Base-by-base conservation (phyloP, 2,329 filamentous ascomycete genomes). In the Pseudocercospora fijiensis region DNA sequence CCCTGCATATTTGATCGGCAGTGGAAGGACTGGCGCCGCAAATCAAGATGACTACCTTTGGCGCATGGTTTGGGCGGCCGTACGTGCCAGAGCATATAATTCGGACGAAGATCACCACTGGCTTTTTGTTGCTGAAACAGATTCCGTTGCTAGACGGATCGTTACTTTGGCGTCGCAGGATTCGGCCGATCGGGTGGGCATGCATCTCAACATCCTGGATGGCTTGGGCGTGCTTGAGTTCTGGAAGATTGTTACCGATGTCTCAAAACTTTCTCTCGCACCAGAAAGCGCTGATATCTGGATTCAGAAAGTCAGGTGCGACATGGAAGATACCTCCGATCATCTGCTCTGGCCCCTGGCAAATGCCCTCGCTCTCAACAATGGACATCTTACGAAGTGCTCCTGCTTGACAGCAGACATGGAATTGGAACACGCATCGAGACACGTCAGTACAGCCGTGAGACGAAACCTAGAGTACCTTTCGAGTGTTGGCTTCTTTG, bases 41-140 rank as follows among this genome's bases (percentile, higher is more conserved):
- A 60, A 60, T 26, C 58, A 60, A 43, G 58, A 60, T 55, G 58
- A 60, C 24, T 55, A 60, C n/a, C 45, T 60, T 6, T 60, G 58
- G 58, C 45, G 58, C 9, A 43, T 60, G 9, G 47, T 60, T 4
- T 60, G 58, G 58, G 58, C 58, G 22, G 33, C 49, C 5, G 11
- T 45, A 13, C 58, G 58, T 27, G 27, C 33, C 37, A 26, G 45
- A 33, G 28, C 24, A 37, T 51, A 53, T 27, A 37, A 52, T 20
- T 18, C 22, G 16, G 58, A 53, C 58, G 53, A 57, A n/a, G 16
- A 57, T 9, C 16, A 60, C n/a, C 58, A 60, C 13, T 60, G 58
- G 58, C 58, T 60, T 16, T 52, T 41, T 37, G 49, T 53, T 37
- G 22, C 45, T 30, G 27, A 22, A 43, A 27, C 30, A 2, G 53